These are phyloP conservation scores for Bipolaris bicolor DNA, from an alignment of 2,329 filamentous ascomycete genomes.

Conservation along the genomic window DNA sequence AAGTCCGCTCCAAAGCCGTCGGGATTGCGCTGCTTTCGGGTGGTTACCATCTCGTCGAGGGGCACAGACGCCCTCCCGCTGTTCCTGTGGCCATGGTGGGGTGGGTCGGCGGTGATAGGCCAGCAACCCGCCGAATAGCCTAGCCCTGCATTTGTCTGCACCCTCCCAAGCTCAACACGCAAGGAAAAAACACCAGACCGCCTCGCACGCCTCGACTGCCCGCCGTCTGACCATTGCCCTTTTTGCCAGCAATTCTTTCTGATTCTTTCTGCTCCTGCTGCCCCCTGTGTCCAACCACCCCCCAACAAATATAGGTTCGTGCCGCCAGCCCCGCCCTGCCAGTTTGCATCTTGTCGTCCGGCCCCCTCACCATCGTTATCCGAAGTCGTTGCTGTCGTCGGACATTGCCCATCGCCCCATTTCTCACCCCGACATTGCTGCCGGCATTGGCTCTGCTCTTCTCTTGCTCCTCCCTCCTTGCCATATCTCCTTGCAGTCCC, in stretches of 20 bases:
- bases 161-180: conserved; percentile 39
- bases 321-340: conserved; percentile 21
- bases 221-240: conserved; percentile 29
- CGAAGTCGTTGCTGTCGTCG: conserved; percentile 24
- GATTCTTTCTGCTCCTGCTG: conserved; percentile 17
- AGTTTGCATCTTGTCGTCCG: conserved; percentile 25
- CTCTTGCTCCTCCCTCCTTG: conserved; percentile 3
- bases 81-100: conserved; percentile 22
- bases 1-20: not conserved
- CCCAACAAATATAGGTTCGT: conserved; percentile 47
- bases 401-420: conserved; percentile 27
- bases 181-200: conserved; percentile 48
- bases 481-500: conserved; percentile 21
- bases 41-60: conserved; percentile 6
- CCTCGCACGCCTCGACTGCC: conserved; percentile 28
- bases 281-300: conserved; percentile 12
- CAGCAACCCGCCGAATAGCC: conserved; percentile 14
- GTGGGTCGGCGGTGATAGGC: conserved; percentile 17
- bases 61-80: conserved; percentile 11
- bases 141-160: conserved; percentile 31
- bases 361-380: conserved; percentile 26
- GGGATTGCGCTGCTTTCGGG: conserved; percentile 3
- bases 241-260: conserved; percentile 22
- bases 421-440: conserved; percentile 25
- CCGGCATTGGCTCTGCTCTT: conserved; percentile 15